Percentiles rank a stretch among this genome's conserved stretches.
phyloP scores from a whole-genome alignment of 805 yeast genomes.

The Saccharomycopsis vini region DNA sequence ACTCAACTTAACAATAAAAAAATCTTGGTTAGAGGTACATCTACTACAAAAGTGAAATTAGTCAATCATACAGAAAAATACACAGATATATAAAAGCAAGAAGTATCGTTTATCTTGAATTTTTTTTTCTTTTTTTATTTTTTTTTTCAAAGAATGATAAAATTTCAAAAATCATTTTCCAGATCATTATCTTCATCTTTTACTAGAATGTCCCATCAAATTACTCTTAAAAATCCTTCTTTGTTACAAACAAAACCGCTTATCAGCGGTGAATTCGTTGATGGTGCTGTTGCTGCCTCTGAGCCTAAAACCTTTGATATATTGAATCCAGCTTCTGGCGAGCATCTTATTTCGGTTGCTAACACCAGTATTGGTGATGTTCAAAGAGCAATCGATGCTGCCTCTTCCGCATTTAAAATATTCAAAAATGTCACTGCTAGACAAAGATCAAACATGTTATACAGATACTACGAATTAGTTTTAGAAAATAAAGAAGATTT shows the following conservation, averaged over 20 bases:
- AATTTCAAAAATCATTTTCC: no score
- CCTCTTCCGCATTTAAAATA: slow-evolving; percentile 41
- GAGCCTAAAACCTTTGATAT: slow-evolving; percentile 42
- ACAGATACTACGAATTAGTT: slow-evolving; percentile 44
- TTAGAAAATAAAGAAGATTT: slow-evolving; percentile 53
- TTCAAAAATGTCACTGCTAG: slow-evolving; percentile 50
- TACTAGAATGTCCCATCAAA: neutral
- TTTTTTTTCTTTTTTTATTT: no score
- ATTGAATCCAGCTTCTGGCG: slow-evolving; percentile 60
- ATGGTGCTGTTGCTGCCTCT: slow-evolving; percentile 29
- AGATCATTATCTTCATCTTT: no score
- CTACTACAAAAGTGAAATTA: no score
- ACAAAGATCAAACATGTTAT: slow-evolving; percentile 44
- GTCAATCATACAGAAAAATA: no score
- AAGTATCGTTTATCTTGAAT: no score
- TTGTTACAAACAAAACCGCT: slow-evolving; percentile 51
- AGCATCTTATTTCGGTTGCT: slow-evolving; percentile 42
- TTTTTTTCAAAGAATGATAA: no score
- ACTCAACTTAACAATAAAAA: no score
- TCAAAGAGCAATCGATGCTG: slow-evolving; percentile 45
- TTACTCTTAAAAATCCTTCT: slow-evolving; percentile 34
- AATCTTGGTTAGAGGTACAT: no score
- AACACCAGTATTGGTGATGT: slow-evolving; percentile 42
- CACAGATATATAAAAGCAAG: no score
- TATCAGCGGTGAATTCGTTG: slow-evolving; percentile 69